Conservation (phyloP, 2,329 filamentous ascomycete species). For the Colletotrichum sansevieriae region DNA sequence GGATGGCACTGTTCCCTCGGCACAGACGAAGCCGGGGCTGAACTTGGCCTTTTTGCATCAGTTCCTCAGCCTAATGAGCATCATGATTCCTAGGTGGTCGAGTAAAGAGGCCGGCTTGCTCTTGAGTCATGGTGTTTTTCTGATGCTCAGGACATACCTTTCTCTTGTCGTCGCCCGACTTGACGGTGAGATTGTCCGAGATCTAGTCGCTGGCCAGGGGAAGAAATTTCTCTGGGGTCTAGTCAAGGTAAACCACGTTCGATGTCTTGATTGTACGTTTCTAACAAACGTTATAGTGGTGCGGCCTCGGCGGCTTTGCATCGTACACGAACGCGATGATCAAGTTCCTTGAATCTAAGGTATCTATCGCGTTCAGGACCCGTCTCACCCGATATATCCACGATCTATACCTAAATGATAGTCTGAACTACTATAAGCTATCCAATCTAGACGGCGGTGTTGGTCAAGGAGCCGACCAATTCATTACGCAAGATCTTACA, state of each 20-base stretch:
- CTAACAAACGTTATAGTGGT: slow-evolving; percentile 71
- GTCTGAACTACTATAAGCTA: slow-evolving; percentile 96
- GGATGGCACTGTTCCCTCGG: slow-evolving; percentile 82
- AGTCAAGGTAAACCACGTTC: slow-evolving; percentile 68
- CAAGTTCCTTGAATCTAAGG: slow-evolving; percentile 97
- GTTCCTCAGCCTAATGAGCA: slow-evolving; percentile 94
- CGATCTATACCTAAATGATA: slow-evolving; percentile 94
- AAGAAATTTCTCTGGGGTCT: slow-evolving; percentile 90
- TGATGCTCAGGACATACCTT: slow-evolving; percentile 93
- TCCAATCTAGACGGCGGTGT: slow-evolving; percentile 93
- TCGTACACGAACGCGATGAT: slow-evolving; percentile 99
- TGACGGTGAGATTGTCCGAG: slow-evolving; percentile 95
- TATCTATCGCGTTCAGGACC: slow-evolving; percentile 97
- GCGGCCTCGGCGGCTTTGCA: slow-evolving; percentile 90
- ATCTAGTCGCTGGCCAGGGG: slow-evolving; percentile 95
- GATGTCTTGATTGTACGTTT: not conserved
- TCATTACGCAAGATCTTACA: slow-evolving; percentile 96
- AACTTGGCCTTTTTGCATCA: slow-evolving; percentile 98
- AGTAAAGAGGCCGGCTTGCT: slow-evolving; percentile 96
- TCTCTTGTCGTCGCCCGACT: slow-evolving; percentile 92
- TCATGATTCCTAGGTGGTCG: slow-evolving; percentile 95
- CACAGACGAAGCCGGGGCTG: slow-evolving; percentile 91
- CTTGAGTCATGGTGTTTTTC: slow-evolving; percentile 87
- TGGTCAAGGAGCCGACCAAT: slow-evolving; percentile 93
- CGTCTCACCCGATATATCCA: slow-evolving; percentile 96